Evolutionary conservation across 495 filamentous ascomycete species (phyloP).

Genomic region (Xylaria flabelliformis): DNA sequence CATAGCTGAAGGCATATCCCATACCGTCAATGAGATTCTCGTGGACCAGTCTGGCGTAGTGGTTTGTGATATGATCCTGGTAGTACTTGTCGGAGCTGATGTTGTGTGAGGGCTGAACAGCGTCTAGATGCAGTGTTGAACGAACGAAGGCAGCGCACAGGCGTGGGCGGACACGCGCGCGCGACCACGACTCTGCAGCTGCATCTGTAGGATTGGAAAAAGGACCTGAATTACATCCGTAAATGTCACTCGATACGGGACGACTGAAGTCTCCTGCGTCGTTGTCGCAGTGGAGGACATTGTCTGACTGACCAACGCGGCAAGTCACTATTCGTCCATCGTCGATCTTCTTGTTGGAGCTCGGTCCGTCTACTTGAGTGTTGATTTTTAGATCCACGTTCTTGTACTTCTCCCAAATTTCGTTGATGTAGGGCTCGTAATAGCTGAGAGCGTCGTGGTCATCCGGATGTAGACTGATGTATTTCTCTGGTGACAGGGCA

Average conservation of each 20-base stretch:
- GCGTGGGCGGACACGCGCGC: slow-evolving; percentile 45
- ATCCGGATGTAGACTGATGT: slow-evolving; percentile 48
- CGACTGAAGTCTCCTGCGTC: slow-evolving; percentile 46
- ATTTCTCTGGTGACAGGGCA: slow-evolving; percentile 43
- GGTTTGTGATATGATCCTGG: slow-evolving; percentile 53
- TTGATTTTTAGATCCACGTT: slow-evolving; percentile 39
- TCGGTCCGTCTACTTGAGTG: slow-evolving; percentile 38
- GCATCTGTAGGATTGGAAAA: slow-evolving; percentile 50
- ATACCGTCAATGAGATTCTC: slow-evolving; percentile 43
- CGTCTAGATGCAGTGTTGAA: slow-evolving; percentile 40
- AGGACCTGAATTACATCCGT: slow-evolving; percentile 65
- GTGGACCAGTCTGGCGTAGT: slow-evolving; percentile 48
- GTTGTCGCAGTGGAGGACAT: slow-evolving; percentile 42
- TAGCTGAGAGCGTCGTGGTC: slow-evolving; percentile 38
- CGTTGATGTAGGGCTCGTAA: slow-evolving; percentile 44
- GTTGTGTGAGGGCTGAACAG: slow-evolving; percentile 42
- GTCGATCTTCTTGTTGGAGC: slow-evolving; percentile 37
- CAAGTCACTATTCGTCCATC: slow-evolving; percentile 25
- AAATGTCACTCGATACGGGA: slow-evolving; percentile 57
- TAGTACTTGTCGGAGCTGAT: slow-evolving; percentile 53
- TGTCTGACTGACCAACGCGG: slow-evolving; percentile 19
- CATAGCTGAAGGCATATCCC: slow-evolving; percentile 54
- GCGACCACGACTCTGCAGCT: slow-evolving; percentile 29
- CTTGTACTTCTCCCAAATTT: slow-evolving; percentile 44
- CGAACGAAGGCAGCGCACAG: slow-evolving; percentile 51